Base-by-base conservation (phyloP, 1,284 basidiomycete species). In the Sanguinoderma infundibulare region DNA sequence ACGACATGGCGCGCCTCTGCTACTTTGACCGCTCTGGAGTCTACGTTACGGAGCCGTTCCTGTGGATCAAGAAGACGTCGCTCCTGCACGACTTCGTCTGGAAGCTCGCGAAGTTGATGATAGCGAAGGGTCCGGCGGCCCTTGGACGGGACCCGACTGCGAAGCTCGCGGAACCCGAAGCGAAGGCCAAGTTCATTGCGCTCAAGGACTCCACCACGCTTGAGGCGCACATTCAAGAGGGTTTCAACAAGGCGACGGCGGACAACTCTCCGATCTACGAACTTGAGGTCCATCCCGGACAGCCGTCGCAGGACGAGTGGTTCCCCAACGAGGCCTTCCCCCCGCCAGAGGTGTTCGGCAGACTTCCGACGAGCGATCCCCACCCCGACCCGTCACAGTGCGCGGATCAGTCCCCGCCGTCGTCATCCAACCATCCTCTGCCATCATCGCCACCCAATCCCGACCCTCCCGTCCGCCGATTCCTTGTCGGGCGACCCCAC, bases 91-190 rank as follows among this genome's bases (percentile, higher is more conserved):
- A 5, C 2, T 66, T 66, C 53, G 20, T 66, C 36, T 63, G 52
- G 52, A 59, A 53, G 50, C 24, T 60, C 34, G 57, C 58, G 9
- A n/a, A 61, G 22, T 53, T 64, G 49, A 26, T 17, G 9, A 24
- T 28, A n/a, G n/a, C 24, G 51, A 10, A 2, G 32, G 58, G 32
- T 58, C 62, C 4, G 69, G 69, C 5, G 63, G 46, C 53, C n/a
- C n/a, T n/a, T n/a, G n/a, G n/a, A n/a, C n/a, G n/a, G n/a, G 67
- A 70, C 42, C 59, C 63, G 2, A 62, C 57, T 12, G 57, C 52
- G 28, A 24, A 22, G 20, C 30, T 35, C 5, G 34, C 51, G 14
- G n/a, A n/a, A n/a, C n/a, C n/a, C n/a, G n/a, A n/a, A n/a, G 14
- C 28, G 3, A 10, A 22, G 8, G 10, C n/a, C 6, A 42, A 53